Conservation (phyloP, 2,329 filamentous ascomycete genomes). For the Pseudogymnoascus sp. region DNA sequence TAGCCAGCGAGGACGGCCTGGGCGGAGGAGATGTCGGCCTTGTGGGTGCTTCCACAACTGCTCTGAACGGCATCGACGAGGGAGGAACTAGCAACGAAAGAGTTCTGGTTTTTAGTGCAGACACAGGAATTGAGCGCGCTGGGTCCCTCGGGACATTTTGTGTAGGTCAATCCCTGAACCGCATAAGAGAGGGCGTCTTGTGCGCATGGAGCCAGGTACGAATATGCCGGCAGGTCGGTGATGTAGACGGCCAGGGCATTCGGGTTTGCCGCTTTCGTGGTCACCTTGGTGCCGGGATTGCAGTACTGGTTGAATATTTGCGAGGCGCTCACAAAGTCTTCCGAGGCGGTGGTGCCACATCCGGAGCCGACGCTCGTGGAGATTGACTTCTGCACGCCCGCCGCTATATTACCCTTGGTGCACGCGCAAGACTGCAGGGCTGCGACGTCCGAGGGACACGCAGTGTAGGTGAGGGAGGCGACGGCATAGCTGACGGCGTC, state of each 20-base stretch:
- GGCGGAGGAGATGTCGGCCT: conserved; percentile 40
- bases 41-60: conserved; percentile 37
- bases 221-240: conserved; percentile 39
- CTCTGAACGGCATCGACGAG: conserved; percentile 37
- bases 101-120: conserved; percentile 44
- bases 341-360: conserved; percentile 40
- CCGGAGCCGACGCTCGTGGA: conserved; percentile 33
- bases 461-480: conserved; percentile 33
- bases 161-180: conserved; percentile 26
- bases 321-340: conserved; percentile 39
- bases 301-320: conserved; percentile 42
- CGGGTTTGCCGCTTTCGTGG: conserved; percentile 24
- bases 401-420: conserved; percentile 24
- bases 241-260: conserved; percentile 40
- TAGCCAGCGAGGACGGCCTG: conserved; percentile 44
- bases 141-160: conserved; percentile 33
- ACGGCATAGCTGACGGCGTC: conserved; percentile 39
- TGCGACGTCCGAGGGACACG: conserved; percentile 37
- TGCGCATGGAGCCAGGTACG: conserved; percentile 38
- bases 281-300: conserved; percentile 30
- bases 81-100: conserved; percentile 33
- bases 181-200: conserved; percentile 31
- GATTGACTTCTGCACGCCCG: conserved; percentile 21
- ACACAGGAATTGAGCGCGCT: conserved; percentile 42
- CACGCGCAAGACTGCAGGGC: conserved; percentile 45